Evolutionary conservation across 2,329 filamentous ascomycete species (phyloP).

Genomic region (Fusarium sp.): DNA sequence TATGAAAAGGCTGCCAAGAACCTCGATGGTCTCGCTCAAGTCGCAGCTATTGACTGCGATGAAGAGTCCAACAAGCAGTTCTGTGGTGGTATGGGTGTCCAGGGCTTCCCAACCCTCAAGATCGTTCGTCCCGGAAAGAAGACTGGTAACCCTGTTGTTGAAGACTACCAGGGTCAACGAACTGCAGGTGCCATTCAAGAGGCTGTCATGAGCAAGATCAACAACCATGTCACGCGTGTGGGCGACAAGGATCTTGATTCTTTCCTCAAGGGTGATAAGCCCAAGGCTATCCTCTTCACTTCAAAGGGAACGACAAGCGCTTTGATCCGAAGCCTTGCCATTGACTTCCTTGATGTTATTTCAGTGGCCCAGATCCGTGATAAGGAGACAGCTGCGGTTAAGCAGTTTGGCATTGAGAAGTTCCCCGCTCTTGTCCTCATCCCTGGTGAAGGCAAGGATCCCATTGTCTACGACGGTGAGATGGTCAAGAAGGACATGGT

Average conservation of each 20-base stretch:
- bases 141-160: conserved; percentile 78
- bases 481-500: conserved; percentile 86
- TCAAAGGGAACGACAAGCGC: conserved; percentile 91
- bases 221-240: conserved; percentile 86
- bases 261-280: conserved; percentile 77
- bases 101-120: conserved; percentile 97
- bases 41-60: conserved; percentile 94
- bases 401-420: conserved; percentile 77
- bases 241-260: conserved; percentile 80
- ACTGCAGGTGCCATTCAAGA: conserved; percentile 89
- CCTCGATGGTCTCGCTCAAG: conserved; percentile 90
- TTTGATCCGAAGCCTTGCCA: conserved; percentile 82
- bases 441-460: conserved; percentile 73
- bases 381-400: conserved; percentile 77
- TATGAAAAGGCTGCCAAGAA: conserved; percentile 94
- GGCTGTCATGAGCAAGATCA: conserved; percentile 85
- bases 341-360: conserved; percentile 87
- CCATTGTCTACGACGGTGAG: conserved; percentile 80
- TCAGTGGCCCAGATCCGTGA: conserved; percentile 83
- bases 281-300: conserved; percentile 92
- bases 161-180: conserved; percentile 89
- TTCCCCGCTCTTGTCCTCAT: conserved; percentile 86
- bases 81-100: conserved; percentile 84
- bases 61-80: conserved; percentile 91
- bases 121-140: conserved; percentile 89